phyloP scores from a whole-genome alignment of 805 yeast genomes.

The Saccharomycopsis sp. region DNA sequence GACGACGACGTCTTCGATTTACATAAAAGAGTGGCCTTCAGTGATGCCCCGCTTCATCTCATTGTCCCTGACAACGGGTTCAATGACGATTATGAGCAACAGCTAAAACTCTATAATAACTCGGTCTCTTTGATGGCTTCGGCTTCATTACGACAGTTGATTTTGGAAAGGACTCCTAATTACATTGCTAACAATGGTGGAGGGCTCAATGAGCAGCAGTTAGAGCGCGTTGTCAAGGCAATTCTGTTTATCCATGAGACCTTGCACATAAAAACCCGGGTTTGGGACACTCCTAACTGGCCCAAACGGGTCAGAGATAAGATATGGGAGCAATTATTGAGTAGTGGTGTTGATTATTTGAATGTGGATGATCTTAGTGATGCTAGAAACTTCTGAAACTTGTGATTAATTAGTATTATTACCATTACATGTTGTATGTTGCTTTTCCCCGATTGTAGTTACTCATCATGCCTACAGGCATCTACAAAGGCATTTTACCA shows the following conservation, averaged over 20 bases:
- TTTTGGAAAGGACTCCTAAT: constrained; percentile 16
- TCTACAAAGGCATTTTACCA: no score
- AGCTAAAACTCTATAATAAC: constrained; percentile 17
- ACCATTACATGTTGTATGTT: no score
- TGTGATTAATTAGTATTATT: no score
- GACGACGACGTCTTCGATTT: constrained; percentile 23
- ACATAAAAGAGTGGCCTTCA: constrained; percentile 31
- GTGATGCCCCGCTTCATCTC: constrained; percentile 41
- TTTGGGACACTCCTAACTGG: constrained; percentile 73
- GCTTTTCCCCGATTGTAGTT: no score
- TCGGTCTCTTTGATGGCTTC: constrained; percentile 35
- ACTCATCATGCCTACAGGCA: no score
- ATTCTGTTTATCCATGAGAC: constrained; percentile 40
- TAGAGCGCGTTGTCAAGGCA: constrained; percentile 24
- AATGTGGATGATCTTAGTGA: constrained; percentile 54
- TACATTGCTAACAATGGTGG: constrained; percentile 5
- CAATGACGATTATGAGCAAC: constrained; percentile 22
- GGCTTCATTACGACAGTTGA: constrained; percentile 31
- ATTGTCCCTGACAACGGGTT: constrained; percentile 24
- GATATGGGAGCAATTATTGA: constrained; percentile 45
- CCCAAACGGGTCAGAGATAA: constrained; percentile 40
- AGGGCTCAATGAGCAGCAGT: constrained; percentile 34
- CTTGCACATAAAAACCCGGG: constrained; percentile 46
- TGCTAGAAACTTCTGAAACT: constrained; percentile 26
- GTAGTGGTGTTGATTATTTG: constrained; percentile 46